A percentile compares a stretch with the other conserved stretches of the same genome.
These are phyloP conservation scores for Neofusicoccum umdonicola DNA, from an alignment of 2,329 filamentous ascomycete species.

Conservation along the genomic window DNA sequence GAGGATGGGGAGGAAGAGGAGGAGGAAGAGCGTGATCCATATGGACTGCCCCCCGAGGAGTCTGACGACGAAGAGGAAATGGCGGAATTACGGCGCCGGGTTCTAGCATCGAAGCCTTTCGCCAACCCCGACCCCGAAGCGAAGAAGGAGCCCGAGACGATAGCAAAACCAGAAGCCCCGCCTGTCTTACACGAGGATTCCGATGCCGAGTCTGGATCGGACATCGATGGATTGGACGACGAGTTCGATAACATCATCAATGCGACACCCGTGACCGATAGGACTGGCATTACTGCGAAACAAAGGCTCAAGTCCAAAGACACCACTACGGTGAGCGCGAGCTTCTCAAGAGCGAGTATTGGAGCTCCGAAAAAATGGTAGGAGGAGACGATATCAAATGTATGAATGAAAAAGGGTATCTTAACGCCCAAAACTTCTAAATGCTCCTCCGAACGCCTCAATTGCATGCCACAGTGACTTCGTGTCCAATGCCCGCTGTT, in stretches of 20 bases:
- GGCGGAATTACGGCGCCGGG: slow-evolving; percentile 84
- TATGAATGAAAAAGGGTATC: slow-evolving; percentile 8
- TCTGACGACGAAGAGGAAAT: slow-evolving; percentile 84
- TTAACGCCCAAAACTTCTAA: background rate
- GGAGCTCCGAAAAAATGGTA: slow-evolving; percentile 18
- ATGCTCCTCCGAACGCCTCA: background rate
- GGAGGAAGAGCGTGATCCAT: slow-evolving; percentile 61
- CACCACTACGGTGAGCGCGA: slow-evolving; percentile 26
- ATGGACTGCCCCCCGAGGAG: slow-evolving; percentile 70
- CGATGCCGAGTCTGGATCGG: slow-evolving; percentile 69
- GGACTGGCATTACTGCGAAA: slow-evolving; percentile 68
- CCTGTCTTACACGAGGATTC: slow-evolving; percentile 55
- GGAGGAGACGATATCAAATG: background rate
- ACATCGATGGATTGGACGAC: slow-evolving; percentile 63
- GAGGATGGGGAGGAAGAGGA: slow-evolving; percentile 41
- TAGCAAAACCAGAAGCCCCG: slow-evolving; percentile 49
- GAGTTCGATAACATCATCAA: slow-evolving; percentile 93
- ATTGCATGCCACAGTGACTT: background rate
- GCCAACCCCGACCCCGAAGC: slow-evolving; percentile 53
- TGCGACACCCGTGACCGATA: slow-evolving; percentile 84
- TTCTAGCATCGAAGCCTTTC: slow-evolving; percentile 90
- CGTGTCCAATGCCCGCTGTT: background rate
- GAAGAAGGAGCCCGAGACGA: slow-evolving; percentile 61
- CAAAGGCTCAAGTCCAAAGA: slow-evolving; percentile 49
- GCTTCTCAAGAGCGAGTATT: slow-evolving; percentile 22